Conservation (phyloP, 768 basidiomycete species). For the Collybiopsis luxurians region DNA sequence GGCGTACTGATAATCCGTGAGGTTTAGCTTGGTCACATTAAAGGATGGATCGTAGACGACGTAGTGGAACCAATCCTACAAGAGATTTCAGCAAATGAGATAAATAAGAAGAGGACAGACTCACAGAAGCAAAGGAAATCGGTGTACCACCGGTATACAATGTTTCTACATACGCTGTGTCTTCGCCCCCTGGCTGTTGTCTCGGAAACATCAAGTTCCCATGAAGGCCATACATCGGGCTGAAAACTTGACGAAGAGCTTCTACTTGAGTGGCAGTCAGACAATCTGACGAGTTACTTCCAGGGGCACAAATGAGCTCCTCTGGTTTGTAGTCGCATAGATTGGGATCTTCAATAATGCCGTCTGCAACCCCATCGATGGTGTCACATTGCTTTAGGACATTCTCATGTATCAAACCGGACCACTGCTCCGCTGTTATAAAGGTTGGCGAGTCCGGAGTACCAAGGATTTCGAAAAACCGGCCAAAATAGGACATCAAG, state of each 20-base stretch:
- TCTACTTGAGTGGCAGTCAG: constrained; percentile 14
- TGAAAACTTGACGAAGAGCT: constrained; percentile 10
- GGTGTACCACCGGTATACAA: background rate
- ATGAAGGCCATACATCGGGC: constrained; percentile 10
- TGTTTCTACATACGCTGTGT: background rate
- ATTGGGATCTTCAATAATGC: constrained; percentile 17
- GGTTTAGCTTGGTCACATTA: background rate
- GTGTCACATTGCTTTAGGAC: constrained; percentile 19
- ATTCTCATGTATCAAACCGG: constrained; percentile 13
- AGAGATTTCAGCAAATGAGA: background rate
- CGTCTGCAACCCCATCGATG: constrained; percentile 17
- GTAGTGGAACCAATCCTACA: constrained; percentile 1
- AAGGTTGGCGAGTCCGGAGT: constrained; percentile 6
- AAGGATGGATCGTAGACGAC: background rate
- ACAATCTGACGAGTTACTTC: constrained; percentile 5
- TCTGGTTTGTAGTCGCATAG: constrained; percentile 16
- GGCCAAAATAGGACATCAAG: background rate
- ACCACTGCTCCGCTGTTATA: constrained; percentile 12
- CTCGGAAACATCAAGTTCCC: constrained; percentile 8
- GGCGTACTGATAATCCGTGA: background rate
- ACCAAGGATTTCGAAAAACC: background rate
- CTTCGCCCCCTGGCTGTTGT: constrained; percentile 12
- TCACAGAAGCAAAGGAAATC: background rate
- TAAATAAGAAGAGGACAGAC: background rate
- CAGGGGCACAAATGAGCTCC: constrained; percentile 9